Evolutionary conservation across 768 basidiomycete species (phyloP).

Genomic region (Lactifluus echinatus): DNA sequence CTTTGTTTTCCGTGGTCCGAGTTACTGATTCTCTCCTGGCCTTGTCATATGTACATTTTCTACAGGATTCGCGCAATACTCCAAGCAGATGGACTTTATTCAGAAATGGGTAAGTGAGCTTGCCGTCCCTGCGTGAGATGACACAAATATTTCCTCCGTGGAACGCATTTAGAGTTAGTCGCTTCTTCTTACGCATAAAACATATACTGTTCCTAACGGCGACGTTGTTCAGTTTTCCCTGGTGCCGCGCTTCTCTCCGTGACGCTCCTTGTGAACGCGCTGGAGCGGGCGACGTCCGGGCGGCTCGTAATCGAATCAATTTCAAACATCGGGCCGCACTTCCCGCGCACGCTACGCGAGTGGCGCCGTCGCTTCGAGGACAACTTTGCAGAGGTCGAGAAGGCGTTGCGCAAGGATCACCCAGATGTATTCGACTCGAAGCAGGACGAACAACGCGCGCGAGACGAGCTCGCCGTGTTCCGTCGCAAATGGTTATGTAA

Average conservation of each 20-base stretch:
- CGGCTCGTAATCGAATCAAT: conserved; percentile 13
- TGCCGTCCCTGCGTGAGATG: conserved; percentile 4
- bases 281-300: conserved; percentile 10
- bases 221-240: background rate
- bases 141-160: background rate
- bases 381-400: conserved; percentile 43
- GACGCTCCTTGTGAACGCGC: conserved; percentile 13
- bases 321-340: conserved; percentile 38
- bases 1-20: too few species aligned
- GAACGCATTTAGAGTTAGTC: background rate
- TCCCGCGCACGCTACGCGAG: conserved; percentile 72
- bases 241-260: conserved; percentile 19
- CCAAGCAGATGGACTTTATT: conserved; percentile 8
- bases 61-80: conserved; percentile 31
- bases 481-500: conserved; percentile 65
- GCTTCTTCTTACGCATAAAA: background rate
- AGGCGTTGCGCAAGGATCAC: conserved; percentile 47
- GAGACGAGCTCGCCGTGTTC: conserved; percentile 60
- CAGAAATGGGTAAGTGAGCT: conserved; percentile 8
- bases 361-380: conserved; percentile 58
- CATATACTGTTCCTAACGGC: background rate
- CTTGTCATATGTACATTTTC: background rate
- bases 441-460: conserved; percentile 28
- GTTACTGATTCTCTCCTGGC: background rate
- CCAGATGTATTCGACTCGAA: conserved; percentile 40